Evolutionary conservation across 345 rosid species (phyloP), one percentile per base, ranked within the genome.

Genomic region (Litchi chinensis): DNA sequence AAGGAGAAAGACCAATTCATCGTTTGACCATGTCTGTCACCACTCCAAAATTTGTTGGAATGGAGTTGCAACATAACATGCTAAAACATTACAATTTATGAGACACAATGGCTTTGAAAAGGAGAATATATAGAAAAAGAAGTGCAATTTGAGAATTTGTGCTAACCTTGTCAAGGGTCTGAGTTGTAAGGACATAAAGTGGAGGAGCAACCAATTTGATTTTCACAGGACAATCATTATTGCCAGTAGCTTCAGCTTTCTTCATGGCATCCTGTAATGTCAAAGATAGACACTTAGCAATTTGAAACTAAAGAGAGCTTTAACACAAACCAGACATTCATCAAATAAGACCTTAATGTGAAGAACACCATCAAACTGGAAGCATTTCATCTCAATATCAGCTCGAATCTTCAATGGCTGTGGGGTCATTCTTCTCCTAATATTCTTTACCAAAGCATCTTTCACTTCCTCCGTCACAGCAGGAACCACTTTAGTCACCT

Each of bases 131-230:
- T 18, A 18, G 63, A 13, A 18, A 57, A 13, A 21, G 24, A n/a
- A 60, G 19, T 5, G 5, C 28, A 60, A 60, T 32, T 39, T 66
- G 21, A 66, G 70, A 66, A 21, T 28, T 21, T 37, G 50, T 46
- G 60, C 89, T 77, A 68, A 94, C 99, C 98, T 97, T 97, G 86
- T 94, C 98, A 73, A 94, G 96, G 19, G 99, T 97, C 80, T 94
- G 99, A 68, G 98, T 93, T 63, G 98, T 97, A 75, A 94, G 98
- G 79, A 94, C 98, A 87, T 94, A 94, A 28, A 94, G 94, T 64
- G 99, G 99, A 75, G 98, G 95, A 59, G 98, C 98, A 88, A 94
- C 99, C 82, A 94, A 79, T 65, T 97, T 94, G 68, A 97, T 97
- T 86, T 93, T 97, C 64, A 97, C 98, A 26, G 99, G 99, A 70